Evolutionary conservation across 768 basidiomycete genomes (phyloP).

Genomic region (Plicaturopsis crispa): DNA sequence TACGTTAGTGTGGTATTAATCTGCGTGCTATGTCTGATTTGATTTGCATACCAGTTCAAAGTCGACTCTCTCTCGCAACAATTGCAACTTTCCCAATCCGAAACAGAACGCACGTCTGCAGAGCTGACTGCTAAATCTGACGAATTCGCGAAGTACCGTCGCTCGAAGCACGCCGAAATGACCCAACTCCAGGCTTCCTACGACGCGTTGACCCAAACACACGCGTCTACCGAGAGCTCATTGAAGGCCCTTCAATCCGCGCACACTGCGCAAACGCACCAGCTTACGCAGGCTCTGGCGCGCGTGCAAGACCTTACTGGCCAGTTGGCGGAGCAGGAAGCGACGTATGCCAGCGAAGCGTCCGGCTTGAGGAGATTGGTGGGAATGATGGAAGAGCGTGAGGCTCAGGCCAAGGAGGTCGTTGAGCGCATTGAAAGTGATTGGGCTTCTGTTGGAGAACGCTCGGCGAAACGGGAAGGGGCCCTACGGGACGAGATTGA

Average conservation of each 20-base stretch:
- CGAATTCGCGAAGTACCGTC: constrained; percentile 78
- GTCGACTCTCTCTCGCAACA: constrained; percentile 80
- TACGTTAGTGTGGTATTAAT: constrained; percentile 18
- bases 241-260: constrained; percentile 69
- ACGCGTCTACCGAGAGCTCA: constrained; percentile 57
- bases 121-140: constrained; percentile 72
- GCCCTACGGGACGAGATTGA: constrained; percentile 64
- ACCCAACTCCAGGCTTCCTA: constrained; percentile 68
- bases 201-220: constrained; percentile 63
- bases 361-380: constrained; percentile 69
- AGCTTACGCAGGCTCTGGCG: constrained; percentile 69
- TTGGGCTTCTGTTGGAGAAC: constrained; percentile 67
- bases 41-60: constrained; percentile 56
- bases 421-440: constrained; percentile 80
- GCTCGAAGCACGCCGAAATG: constrained; percentile 73
- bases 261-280: constrained; percentile 62
- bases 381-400: constrained; percentile 80
- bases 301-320: constrained; percentile 70
- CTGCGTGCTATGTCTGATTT: constrained; percentile 1
- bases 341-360: constrained; percentile 72
- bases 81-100: constrained; percentile 66
- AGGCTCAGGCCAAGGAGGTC: constrained; percentile 75
- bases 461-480: constrained; percentile 60
- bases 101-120: constrained; percentile 61
- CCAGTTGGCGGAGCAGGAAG: constrained; percentile 79